Percentiles rank a stretch among this genome's conserved stretches.
Conservation (phyloP, 345 rosid species). For the Eucalyptus pumila region DNA sequence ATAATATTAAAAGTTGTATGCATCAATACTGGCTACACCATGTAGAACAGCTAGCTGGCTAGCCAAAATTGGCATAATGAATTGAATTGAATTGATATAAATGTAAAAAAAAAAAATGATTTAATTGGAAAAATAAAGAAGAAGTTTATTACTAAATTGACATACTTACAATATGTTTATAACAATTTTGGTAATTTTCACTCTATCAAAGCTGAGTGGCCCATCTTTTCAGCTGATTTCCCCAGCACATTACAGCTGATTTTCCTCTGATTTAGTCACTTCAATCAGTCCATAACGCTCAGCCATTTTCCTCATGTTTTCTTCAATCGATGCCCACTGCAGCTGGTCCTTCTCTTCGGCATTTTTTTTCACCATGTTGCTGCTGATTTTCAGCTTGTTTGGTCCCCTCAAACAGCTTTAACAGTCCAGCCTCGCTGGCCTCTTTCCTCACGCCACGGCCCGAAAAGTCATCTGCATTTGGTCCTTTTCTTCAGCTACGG, state of each 20-base stretch:
- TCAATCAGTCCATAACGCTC: not conserved
- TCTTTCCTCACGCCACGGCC: not conserved
- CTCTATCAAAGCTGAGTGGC: not conserved
- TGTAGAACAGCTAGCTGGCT: fast-evolving
- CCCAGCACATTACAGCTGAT: no score
- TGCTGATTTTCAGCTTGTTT: not conserved
- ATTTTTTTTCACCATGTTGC: not conserved
- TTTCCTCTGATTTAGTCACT: not conserved
- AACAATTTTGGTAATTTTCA: no score
- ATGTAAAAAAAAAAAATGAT: no score
- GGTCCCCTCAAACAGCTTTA: not conserved
- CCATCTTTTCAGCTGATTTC: not conserved
- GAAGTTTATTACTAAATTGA: no score
- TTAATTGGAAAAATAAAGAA: no score
- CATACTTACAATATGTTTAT: no score
- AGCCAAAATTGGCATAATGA: no score
- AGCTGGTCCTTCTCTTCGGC: not conserved
- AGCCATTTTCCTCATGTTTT: not conserved
- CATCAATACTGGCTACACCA: no score
- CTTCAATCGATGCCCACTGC: not conserved
- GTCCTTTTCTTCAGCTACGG: not conserved
- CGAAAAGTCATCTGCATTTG: not conserved
- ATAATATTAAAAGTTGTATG: no score
- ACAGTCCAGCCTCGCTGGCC: not conserved
- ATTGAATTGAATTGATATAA: no score